phyloP scores from a whole-genome alignment of 2,329 filamentous ascomycete species.

The Paecilomyces niveus region DNA sequence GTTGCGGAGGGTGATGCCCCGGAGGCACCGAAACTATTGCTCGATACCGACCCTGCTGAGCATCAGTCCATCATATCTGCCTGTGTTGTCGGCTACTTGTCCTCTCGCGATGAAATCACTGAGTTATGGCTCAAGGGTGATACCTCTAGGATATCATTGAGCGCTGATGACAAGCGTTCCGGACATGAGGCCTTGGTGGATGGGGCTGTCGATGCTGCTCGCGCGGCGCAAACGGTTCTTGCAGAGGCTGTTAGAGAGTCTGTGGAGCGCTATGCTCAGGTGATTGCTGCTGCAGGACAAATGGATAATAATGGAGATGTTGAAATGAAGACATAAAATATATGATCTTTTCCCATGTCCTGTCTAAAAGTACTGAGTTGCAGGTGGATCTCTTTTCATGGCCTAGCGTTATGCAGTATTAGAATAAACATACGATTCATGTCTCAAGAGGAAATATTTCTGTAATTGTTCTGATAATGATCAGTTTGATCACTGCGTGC shows the following conservation, averaged over 20 bases:
- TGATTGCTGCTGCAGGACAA: neutral
- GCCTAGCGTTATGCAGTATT: neutral
- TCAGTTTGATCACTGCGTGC: neutral
- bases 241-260: conserved; percentile 56
- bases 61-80: conserved; percentile 71
- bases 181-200: conserved; percentile 51
- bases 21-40: conserved; percentile 38
- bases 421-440: neutral
- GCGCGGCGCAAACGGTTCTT: conserved; percentile 53
- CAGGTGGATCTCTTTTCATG: neutral
- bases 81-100: conserved; percentile 85
- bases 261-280: conserved; percentile 31
- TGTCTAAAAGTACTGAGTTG: neutral
- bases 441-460: neutral
- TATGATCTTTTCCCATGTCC: conserved; percentile 4
- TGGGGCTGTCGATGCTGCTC: conserved; percentile 56
- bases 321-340: conserved; percentile 21
- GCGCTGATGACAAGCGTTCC: conserved; percentile 28
- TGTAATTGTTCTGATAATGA: neutral
- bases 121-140: conserved; percentile 90
- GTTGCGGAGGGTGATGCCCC: conserved; percentile 40
- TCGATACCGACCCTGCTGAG: conserved; percentile 79
- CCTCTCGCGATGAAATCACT: conserved; percentile 80
- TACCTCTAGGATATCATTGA: conserved; percentile 27
- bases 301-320: conserved; percentile 11